Conservation (phyloP, 2,329 filamentous ascomycete species). For the Pestalotiopsis sp. region DNA sequence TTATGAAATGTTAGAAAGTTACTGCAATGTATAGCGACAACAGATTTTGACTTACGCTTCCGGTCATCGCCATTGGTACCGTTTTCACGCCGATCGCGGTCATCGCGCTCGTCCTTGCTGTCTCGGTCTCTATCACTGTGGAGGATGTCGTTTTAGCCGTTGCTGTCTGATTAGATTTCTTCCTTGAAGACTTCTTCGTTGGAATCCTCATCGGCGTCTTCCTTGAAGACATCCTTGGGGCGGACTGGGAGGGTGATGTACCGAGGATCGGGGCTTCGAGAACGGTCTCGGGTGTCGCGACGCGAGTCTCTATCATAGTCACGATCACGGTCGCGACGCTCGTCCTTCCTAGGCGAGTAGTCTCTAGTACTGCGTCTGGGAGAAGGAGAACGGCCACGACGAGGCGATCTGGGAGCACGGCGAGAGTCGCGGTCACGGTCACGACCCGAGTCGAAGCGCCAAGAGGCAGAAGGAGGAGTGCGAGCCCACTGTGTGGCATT, state of each 20-base stretch:
- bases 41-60: slow-evolving; percentile 66
- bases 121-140: slow-evolving; percentile 48
- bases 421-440: slow-evolving; percentile 64
- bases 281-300: slow-evolving; percentile 62
- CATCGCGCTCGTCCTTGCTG: slow-evolving; percentile 68
- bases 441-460: slow-evolving; percentile 94
- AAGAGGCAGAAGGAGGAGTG: slow-evolving; percentile 95
- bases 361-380: slow-evolving; percentile 78
- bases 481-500: slow-evolving; percentile 80
- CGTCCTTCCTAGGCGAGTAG: slow-evolving; percentile 87
- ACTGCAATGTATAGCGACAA: background rate
- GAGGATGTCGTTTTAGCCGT: slow-evolving; percentile 7
- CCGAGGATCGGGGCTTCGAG: slow-evolving; percentile 65
- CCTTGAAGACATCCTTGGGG: background rate
- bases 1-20: slow-evolving; percentile 21
- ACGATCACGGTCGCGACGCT: slow-evolving; percentile 79
- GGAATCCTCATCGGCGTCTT: background rate
- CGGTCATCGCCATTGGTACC: slow-evolving; percentile 84
- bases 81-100: slow-evolving; percentile 75
- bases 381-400: slow-evolving; percentile 74
- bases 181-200: background rate
- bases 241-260: slow-evolving; percentile 18
- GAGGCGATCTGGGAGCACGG: slow-evolving; percentile 62
- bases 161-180: background rate
- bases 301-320: slow-evolving; percentile 54